phyloP scores from a whole-genome alignment of 176 grass and related monocot species.

The Raddia guianensis region DNA sequence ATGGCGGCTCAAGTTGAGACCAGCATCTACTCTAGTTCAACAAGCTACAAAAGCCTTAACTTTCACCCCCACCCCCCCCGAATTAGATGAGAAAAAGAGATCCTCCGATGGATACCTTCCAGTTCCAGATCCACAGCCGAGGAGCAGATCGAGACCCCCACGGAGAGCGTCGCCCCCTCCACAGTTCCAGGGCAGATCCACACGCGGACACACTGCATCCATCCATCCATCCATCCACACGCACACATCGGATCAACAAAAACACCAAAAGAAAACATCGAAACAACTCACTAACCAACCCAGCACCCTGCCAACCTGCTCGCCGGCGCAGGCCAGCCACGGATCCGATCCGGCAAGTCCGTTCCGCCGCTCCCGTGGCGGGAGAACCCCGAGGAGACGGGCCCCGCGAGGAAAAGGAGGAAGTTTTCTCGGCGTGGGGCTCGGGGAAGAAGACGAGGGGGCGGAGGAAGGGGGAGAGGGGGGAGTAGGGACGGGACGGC shows the following conservation, averaged over 20 bases:
- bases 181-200: slow-evolving; percentile 24
- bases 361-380: neutral
- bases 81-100: neutral
- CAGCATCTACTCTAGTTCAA: neutral
- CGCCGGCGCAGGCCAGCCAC: neutral
- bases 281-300: neutral
- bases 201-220: neutral
- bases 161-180: neutral
- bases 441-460: neutral
- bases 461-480: neutral
- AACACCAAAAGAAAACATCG: neutral
- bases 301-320: slow-evolving; percentile 7
- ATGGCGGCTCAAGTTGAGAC: neutral
- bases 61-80: neutral
- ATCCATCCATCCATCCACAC: neutral
- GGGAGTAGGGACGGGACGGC: neutral
- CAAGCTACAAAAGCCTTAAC: neutral
- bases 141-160: neutral
- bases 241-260: neutral
- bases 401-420: neutral
- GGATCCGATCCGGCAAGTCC: slow-evolving; percentile 10
- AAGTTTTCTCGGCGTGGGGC: neutral
- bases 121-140: slow-evolving; percentile 43
- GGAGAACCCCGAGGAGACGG: neutral
- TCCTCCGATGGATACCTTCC: slow-evolving; percentile 14